These are phyloP conservation scores for Populus tremula DNA, from an alignment of 345 rosid genomes.

Conservation along the genomic window DNA sequence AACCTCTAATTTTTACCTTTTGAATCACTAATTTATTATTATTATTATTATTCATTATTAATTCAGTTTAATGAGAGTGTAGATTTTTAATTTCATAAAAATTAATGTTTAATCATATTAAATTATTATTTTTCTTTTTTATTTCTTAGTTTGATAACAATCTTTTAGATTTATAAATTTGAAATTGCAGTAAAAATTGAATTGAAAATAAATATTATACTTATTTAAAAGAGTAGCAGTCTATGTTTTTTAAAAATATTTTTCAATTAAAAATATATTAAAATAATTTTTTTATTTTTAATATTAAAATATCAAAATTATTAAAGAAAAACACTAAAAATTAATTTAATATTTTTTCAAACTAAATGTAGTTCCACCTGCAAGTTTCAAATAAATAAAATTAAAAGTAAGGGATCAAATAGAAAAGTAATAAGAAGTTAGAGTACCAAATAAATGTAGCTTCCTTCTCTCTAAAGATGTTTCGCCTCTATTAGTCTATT, in stretches of 20 bases:
- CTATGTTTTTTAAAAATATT: neutral
- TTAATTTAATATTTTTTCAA: no score
- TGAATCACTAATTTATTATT: neutral
- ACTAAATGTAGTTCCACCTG: no score
- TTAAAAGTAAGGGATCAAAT: neutral
- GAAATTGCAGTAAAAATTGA: neutral
- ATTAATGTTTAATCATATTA: neutral
- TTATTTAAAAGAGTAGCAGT: accelerated
- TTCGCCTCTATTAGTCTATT: no score
- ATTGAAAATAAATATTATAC: no score
- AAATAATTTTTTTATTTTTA: neutral
- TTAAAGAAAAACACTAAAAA: no score
- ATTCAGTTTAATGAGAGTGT: neutral
- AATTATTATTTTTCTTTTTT: neutral
- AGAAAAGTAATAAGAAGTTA: neutral
- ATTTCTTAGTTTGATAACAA: neutral
- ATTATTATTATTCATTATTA: neutral
- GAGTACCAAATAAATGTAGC: no score
- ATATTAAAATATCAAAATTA: neutral
- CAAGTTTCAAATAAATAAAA: neutral
- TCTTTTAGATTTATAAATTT: neutral
- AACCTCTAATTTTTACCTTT: neutral
- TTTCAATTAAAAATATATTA: neutral
- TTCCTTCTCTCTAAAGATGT: no score
- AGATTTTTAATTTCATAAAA: neutral